phyloP scores from a whole-genome alignment of 768 basidiomycete species.

The Pleurotus citrinopileatus region DNA sequence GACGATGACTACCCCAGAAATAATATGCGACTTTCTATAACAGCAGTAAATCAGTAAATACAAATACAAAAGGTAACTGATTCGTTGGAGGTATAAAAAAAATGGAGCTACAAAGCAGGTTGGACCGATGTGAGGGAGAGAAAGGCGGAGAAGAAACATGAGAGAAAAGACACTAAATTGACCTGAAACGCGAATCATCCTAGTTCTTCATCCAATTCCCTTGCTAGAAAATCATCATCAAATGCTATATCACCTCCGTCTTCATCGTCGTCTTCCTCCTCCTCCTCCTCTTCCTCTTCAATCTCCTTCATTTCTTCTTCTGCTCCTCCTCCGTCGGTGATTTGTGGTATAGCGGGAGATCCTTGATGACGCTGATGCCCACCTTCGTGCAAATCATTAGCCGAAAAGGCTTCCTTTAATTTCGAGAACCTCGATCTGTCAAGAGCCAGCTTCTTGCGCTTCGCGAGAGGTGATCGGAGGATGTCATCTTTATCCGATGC shows the following conservation, averaged over 20 bases:
- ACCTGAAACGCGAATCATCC: too few species aligned
- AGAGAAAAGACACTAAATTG: conserved; percentile 23
- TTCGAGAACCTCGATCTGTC: conserved; percentile 64
- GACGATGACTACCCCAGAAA: background rate
- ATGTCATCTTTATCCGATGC: conserved; percentile 33
- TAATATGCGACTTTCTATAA: background rate
- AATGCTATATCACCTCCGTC: conserved; percentile 50
- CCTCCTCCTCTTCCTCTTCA: conserved; percentile 36
- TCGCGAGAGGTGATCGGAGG: conserved; percentile 69
- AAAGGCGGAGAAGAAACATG: background rate
- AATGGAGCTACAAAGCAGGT: conserved; percentile 3
- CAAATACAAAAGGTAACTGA: conserved; percentile 3
- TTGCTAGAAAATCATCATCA: conserved; percentile 80
- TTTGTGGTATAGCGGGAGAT: too few species aligned
- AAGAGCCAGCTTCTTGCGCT: conserved; percentile 73
- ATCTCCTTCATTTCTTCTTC: conserved; percentile 22
- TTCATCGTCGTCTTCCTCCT: conserved; percentile 44
- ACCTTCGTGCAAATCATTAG: conserved; percentile 39
- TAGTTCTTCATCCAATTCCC: conserved; percentile 75
- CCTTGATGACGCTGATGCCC: too few species aligned
- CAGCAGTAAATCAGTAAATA: background rate
- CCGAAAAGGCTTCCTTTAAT: conserved; percentile 64
- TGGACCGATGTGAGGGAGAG: background rate
- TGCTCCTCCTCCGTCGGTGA: too few species aligned
- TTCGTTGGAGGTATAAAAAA: background rate